phyloP scores from a whole-genome alignment of 192 early-diverging fungal species.

The Radiomyces spectabilis region DNA sequence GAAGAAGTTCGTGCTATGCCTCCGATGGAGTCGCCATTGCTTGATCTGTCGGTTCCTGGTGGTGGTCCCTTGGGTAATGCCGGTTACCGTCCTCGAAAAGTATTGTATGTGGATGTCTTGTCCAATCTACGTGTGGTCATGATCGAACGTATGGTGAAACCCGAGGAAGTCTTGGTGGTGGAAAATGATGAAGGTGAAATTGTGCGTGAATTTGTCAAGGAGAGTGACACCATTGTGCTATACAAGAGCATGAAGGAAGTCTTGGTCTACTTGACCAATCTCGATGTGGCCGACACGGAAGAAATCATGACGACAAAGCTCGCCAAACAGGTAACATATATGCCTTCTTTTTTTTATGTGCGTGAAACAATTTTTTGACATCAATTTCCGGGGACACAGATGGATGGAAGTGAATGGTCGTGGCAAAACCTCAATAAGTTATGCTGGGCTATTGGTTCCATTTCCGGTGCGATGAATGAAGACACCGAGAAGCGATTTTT shows the following conservation, averaged over 20 bases:
- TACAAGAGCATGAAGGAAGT: constrained; percentile 99
- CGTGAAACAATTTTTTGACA: constrained; percentile 4
- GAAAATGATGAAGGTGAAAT: constrained; percentile 99
- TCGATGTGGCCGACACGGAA: constrained; percentile 92
- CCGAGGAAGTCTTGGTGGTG: constrained; percentile 96
- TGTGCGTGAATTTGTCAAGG: constrained; percentile 94
- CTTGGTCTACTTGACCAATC: constrained; percentile 94
- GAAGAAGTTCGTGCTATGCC: constrained; percentile 70
- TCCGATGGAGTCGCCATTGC: constrained; percentile 40
- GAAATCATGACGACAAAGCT: constrained; percentile 94
- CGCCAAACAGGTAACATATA: constrained; percentile 60
- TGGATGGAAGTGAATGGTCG: constrained; percentile 96
- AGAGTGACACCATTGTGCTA: constrained; percentile 94
- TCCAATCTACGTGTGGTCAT: constrained; percentile 86
- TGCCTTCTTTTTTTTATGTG: neutral
- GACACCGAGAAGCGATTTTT: constrained; percentile 96
- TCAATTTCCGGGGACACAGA: too few relatives aligned
- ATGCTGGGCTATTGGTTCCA: constrained; percentile 99
- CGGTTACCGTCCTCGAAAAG: constrained; percentile 54
- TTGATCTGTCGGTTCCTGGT: constrained; percentile 48
- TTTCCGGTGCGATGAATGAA: constrained; percentile 94
- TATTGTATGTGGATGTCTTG: constrained; percentile 80
- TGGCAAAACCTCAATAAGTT: constrained; percentile 97
- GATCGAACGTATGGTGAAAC: constrained; percentile 99
- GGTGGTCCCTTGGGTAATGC: too few relatives aligned